Evolutionary conservation across 2,329 filamentous ascomycete species (phyloP).

Genomic region (Trichophyton benhamiae): DNA sequence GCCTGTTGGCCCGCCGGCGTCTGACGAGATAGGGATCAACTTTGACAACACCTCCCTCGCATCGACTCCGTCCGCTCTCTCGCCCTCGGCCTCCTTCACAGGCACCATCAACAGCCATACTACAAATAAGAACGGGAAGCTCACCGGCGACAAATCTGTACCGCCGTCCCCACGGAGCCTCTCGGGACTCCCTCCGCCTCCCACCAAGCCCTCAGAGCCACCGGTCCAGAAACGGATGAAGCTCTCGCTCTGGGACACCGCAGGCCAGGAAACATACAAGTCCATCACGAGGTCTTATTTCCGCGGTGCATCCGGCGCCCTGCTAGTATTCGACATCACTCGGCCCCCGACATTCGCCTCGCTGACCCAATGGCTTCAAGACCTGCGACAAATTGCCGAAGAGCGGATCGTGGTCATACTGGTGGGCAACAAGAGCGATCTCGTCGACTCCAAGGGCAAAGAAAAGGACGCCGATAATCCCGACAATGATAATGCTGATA

Average conservation of each 20-base stretch:
- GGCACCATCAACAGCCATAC: not conserved
- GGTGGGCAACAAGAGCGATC: conserved; percentile 89
- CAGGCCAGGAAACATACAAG: conserved; percentile 95
- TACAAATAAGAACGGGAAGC: conserved; percentile 4
- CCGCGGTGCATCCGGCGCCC: conserved; percentile 61
- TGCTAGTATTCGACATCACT: conserved; percentile 92
- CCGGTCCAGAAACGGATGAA: conserved; percentile 68
- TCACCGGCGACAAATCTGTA: conserved; percentile 13
- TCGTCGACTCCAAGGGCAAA: conserved; percentile 41
- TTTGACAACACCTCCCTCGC: conserved; percentile 21
- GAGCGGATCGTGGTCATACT: conserved; percentile 88
- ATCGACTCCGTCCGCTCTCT: conserved; percentile 7
- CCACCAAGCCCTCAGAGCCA: conserved; percentile 20
- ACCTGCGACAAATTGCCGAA: conserved; percentile 88
- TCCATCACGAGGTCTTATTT: conserved; percentile 91
- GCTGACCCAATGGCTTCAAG: conserved; percentile 85
- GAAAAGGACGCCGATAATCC: not conserved
- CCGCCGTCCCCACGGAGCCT: conserved; percentile 9
- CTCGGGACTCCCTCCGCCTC: conserved; percentile 25
- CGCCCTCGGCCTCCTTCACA: conserved; percentile 1
- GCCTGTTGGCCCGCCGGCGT: conserved; percentile 73
- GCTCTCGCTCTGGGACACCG: conserved; percentile 87
- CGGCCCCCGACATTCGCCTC: conserved; percentile 73
- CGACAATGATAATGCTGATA: conserved; percentile 4
- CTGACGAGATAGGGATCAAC: conserved; percentile 44